phyloP scores from a whole-genome alignment of 1,284 basidiomycete genomes.

The Wolfiporia cocos region DNA sequence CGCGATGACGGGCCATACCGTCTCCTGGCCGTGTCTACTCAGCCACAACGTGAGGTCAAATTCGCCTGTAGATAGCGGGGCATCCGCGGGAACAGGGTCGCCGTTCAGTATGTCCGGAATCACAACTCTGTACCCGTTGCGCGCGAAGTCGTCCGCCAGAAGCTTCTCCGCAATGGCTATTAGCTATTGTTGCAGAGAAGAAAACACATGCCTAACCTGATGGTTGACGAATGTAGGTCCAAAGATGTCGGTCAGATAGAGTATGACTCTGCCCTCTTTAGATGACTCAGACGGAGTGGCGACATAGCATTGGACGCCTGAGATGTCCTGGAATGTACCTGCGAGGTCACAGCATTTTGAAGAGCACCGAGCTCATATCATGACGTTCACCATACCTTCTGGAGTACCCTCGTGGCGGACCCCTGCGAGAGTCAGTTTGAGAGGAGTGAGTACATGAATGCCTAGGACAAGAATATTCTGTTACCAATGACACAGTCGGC shows the following conservation, averaged over 20 bases:
- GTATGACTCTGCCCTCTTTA: conserved; percentile 50
- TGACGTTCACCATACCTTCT: conserved; percentile 28
- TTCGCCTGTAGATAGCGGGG: conserved; percentile 24
- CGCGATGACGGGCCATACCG: conserved; percentile 47
- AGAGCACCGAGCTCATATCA: not conserved
- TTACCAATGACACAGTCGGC: too few species aligned
- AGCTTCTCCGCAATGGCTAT: conserved; percentile 34
- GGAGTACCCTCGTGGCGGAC: conserved; percentile 53
- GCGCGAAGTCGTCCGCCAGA: conserved; percentile 70
- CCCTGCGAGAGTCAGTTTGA: conserved; percentile 31
- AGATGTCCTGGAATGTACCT: conserved; percentile 41
- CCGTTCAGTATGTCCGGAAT: conserved; percentile 56
- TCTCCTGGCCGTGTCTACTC: conserved; percentile 35
- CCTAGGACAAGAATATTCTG: too few species aligned
- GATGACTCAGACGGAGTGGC: conserved; percentile 43
- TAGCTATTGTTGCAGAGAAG: conserved; percentile 5
- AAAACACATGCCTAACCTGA: conserved; percentile 24
- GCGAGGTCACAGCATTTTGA: too few species aligned
- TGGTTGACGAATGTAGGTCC: conserved; percentile 55
- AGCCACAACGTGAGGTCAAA: conserved; percentile 49
- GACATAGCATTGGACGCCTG: conserved; percentile 44
- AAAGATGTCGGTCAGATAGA: conserved; percentile 59
- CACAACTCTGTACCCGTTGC: conserved; percentile 64
- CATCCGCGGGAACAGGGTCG: conserved; percentile 40
- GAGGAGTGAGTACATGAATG: too few species aligned